Conservation (phyloP, 1,284 basidiomycete species). For the Inonotus obliquus region DNA sequence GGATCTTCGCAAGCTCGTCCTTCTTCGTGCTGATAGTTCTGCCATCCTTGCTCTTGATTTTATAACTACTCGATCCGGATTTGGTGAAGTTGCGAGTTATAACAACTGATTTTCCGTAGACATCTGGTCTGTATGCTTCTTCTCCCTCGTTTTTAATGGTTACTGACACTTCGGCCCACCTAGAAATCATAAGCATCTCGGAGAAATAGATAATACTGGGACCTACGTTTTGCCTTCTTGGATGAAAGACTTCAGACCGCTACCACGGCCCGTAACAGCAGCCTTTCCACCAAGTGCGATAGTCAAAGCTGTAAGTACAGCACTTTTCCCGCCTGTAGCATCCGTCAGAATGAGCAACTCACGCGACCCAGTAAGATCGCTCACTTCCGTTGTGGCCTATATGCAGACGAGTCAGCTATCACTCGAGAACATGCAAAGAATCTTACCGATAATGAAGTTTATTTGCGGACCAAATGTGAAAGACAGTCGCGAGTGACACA, state of each 20-base stretch:
- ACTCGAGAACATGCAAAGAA: conserved; percentile 29
- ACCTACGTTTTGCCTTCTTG: conserved; percentile 78
- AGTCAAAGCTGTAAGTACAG: conserved; percentile 90
- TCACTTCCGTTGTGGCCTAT: conserved; percentile 76
- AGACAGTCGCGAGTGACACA: conserved; percentile 87
- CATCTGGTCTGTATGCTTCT: conserved; percentile 80
- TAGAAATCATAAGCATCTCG: conserved; percentile 25
- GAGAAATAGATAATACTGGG: background rate
- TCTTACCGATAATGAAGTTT: conserved; percentile 93
- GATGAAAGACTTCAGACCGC: conserved; percentile 85
- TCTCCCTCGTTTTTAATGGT: conserved; percentile 84
- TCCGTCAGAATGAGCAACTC: background rate
- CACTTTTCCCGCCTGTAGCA: conserved; percentile 84
- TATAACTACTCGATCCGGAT: conserved; percentile 77
- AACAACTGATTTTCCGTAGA: conserved; percentile 81
- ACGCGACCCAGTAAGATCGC: conserved; percentile 27
- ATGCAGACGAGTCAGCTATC: background rate
- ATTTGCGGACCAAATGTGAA: conserved; percentile 87
- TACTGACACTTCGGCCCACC: conserved; percentile 75
- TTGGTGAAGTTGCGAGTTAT: conserved; percentile 81
- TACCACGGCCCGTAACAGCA: conserved; percentile 81
- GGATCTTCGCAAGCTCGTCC: conserved; percentile 82
- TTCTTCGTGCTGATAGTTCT: conserved; percentile 74
- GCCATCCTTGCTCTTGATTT: conserved; percentile 73
- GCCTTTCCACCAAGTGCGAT: conserved; percentile 94